A percentile compares a stretch with the other conserved stretches of the same genome.
Conservation (phyloP, 2,329 filamentous ascomycete genomes). For the Xylariaceae sp. region DNA sequence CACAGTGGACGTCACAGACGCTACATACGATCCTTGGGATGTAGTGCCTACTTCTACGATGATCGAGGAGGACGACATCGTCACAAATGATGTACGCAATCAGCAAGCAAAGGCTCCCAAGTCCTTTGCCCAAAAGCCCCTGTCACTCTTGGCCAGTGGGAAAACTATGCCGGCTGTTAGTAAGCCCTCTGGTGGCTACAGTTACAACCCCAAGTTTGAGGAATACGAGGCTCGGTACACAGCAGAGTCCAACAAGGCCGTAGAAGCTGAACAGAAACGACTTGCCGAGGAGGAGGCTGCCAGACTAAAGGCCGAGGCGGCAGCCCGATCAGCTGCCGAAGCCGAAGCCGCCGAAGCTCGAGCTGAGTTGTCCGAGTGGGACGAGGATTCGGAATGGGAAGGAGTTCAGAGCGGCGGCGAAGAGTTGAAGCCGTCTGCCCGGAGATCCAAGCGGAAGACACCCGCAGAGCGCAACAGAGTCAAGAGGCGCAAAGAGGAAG, state of each 20-base stretch:
- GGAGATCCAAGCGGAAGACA: constrained; percentile 80
- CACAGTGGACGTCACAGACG: constrained; percentile 54
- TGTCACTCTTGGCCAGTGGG: constrained; percentile 78
- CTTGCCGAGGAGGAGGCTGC: constrained; percentile 65
- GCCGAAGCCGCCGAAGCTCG: constrained; percentile 69
- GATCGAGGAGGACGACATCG: constrained; percentile 14
- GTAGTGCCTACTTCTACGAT: constrained; percentile 32
- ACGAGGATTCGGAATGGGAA: constrained; percentile 90
- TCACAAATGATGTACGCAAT: constrained; percentile 33
- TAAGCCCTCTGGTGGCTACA: constrained; percentile 76
- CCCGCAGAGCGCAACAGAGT: constrained; percentile 81
- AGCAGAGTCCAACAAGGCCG: constrained; percentile 71
- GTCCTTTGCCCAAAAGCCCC: constrained; percentile 71
- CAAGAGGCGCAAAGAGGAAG: constrained; percentile 83
- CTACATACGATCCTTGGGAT: constrained; percentile 77
- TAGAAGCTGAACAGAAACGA: constrained; percentile 74
- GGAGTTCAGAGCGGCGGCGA: constrained; percentile 79
- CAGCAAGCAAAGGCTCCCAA: constrained; percentile 65
- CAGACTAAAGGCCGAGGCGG: constrained; percentile 62
- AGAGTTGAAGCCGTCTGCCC: constrained; percentile 60
- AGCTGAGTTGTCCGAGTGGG: constrained; percentile 64
- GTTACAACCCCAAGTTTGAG: constrained; percentile 85
- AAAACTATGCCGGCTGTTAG: constrained; percentile 74
- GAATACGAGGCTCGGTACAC: constrained; percentile 78
- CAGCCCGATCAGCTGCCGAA: constrained; percentile 65